Base-by-base conservation (phyloP, 1,284 basidiomycete species). In the Trichosporon sp. region DNA sequence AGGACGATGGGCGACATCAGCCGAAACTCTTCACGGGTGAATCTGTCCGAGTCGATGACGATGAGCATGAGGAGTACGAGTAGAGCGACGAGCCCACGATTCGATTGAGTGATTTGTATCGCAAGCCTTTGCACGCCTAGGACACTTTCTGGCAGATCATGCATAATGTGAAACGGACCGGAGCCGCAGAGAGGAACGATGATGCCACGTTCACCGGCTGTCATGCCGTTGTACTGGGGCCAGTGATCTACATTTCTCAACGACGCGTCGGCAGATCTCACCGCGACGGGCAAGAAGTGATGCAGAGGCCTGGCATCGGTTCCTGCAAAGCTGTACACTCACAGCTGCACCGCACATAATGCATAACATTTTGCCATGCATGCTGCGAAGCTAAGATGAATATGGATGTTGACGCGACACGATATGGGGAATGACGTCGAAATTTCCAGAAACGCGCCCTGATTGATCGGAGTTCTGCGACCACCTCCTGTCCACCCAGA, bases 61-160 rank as follows among this genome's bases (percentile, higher is more conserved):
- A 63, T 63, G 59, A 63, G 59, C 32, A 63, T 63, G 59, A 37
- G 59, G 32, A 63, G 59, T 19, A 63, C 59, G 31, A 63, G 59
- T 35, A 63, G 59, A 63, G 59, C 59, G 5, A 63, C 59, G 31
- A 63, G 59, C n/a, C 59, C 59, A 32, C 59, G 51, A 26, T 54
- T 54, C 26, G 51, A 54, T 10, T 54, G 51, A 63, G 32, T 61
- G 14, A 35, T 63, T 63, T 63, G 59, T 63, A 63, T 35, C 4
- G 14, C 5, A 6, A 31, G 4, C 12, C 26, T 16, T 32, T 35
- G 16, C 7, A 8, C 59, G 6, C 11, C 31, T n/a, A 35, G 59
- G 31, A 63, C 59, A 63, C 31, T 63, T 35, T 35, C 11, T 21
- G 21, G 59, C 16, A 32, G 16, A 35, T 37, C 59, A 63, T 63